Percentiles rank a stretch among this genome's conserved stretches.
phyloP scores from a whole-genome alignment of 2,329 filamentous ascomycete genomes.

The Aspergillus pseudoglaucus region DNA sequence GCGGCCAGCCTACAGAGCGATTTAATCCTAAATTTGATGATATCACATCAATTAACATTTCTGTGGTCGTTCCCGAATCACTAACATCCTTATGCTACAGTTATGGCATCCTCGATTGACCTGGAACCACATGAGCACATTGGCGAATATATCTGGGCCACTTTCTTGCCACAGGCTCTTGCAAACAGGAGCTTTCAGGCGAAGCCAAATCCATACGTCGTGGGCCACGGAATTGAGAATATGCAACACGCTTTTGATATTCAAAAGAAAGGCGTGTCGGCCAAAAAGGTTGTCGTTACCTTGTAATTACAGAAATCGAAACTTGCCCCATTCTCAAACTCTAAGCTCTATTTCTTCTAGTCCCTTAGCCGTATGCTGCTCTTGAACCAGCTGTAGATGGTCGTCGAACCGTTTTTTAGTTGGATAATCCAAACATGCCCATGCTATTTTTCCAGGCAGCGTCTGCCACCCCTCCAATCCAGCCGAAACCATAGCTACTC shows the following conservation, averaged over 20 bases:
- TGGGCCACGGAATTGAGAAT: neutral
- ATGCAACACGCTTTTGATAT: neutral
- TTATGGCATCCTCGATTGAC: neutral
- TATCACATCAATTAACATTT: neutral
- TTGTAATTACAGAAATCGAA: neutral
- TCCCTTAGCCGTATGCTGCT: no score
- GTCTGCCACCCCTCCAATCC: conserved; percentile 43
- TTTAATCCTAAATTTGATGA: neutral
- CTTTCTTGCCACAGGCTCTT: neutral
- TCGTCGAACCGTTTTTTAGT: no score
- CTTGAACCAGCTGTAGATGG: no score
- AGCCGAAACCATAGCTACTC: conserved; percentile 44
- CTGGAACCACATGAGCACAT: neutral
- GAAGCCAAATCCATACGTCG: neutral
- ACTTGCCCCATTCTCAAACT: no score
- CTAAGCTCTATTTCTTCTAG: no score
- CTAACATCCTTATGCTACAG: neutral
- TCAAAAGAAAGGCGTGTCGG: neutral
- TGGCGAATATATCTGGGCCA: neutral
- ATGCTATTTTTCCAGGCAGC: conserved; percentile 34
- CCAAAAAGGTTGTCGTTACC: neutral
- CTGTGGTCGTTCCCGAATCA: neutral
- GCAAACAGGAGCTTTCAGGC: neutral
- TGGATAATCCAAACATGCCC: conserved; percentile 23
- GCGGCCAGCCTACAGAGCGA: neutral